These are phyloP conservation scores for Chaetomidium leptoderma DNA, from an alignment of 495 filamentous ascomycete genomes.

Conservation along the genomic window DNA sequence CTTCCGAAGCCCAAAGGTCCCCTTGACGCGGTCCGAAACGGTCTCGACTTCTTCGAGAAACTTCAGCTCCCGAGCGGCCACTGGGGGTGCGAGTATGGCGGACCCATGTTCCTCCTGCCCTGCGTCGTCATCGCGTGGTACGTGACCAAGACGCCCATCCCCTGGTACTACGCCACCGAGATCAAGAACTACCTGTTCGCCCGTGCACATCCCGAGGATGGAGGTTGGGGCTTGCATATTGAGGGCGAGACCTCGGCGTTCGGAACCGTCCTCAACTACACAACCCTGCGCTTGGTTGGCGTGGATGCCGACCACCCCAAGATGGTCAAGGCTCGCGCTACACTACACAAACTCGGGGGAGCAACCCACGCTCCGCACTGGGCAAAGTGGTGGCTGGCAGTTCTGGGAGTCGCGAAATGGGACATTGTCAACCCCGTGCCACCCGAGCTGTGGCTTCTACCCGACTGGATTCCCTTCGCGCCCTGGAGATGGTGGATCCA, in stretches of 20 bases:
- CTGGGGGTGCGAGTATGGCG: slow-evolving; percentile 97
- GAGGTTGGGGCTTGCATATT: slow-evolving; percentile 95
- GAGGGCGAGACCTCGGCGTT: slow-evolving; percentile 92
- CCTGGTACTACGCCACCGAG: slow-evolving; percentile 74
- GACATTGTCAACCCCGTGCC: slow-evolving; percentile 92
- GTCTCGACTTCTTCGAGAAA: slow-evolving; percentile 81
- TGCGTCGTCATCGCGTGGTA: slow-evolving; percentile 84
- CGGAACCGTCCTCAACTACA: slow-evolving; percentile 87
- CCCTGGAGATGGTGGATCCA: slow-evolving; percentile 99
- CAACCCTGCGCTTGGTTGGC: slow-evolving; percentile 80
- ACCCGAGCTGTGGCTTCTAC: slow-evolving; percentile 89
- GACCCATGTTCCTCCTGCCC: slow-evolving; percentile 79
- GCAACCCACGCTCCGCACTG: slow-evolving; percentile 84
- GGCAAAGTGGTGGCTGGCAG: slow-evolving; percentile 87
- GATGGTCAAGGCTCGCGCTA: slow-evolving; percentile 81
- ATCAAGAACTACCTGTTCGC: slow-evolving; percentile 93
- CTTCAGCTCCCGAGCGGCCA: slow-evolving; percentile 84
- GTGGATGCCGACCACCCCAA: slow-evolving; percentile 76
- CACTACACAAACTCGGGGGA: slow-evolving; percentile 81
- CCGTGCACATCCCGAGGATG: slow-evolving; percentile 79
- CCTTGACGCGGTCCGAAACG: slow-evolving; percentile 73
- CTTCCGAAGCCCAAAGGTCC: slow-evolving; percentile 68
- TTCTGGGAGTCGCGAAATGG: slow-evolving; percentile 81
- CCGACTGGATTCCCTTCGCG: slow-evolving; percentile 90
- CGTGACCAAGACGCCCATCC: slow-evolving; percentile 84